Evolutionary conservation across 345 rosid species (phyloP).

Genomic region (Cochlearia excelsa): DNA sequence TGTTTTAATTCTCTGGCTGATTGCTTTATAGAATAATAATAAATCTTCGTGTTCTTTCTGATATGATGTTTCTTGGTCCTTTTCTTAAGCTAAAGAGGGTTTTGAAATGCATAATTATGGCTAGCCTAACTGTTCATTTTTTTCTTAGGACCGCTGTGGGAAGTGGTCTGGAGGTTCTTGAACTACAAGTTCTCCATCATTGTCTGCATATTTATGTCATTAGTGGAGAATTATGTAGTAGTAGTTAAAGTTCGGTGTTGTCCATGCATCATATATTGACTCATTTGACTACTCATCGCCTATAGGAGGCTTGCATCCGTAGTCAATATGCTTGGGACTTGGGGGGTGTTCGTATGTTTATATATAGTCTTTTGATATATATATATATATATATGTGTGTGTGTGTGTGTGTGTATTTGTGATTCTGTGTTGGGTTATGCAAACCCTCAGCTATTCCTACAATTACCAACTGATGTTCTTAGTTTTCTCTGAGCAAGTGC

Average conservation of each 20-base stretch:
- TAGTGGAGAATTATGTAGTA: conserved; percentile 23
- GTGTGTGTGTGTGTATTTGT: conserved; percentile 21
- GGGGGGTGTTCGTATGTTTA: conserved; percentile 26
- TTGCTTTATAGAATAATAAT: conserved; percentile 14
- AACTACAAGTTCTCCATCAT: conserved; percentile 11
- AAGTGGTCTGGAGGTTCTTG: conserved; percentile 34
- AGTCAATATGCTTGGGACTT: no score
- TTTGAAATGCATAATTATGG: conserved; percentile 29
- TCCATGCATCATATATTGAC: conserved; percentile 24
- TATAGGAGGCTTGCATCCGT: conserved; percentile 31
- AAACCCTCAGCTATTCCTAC: conserved; percentile 19
- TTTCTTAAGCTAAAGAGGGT: conserved; percentile 37
- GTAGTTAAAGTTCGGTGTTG: not conserved
- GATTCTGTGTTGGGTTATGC: conserved; percentile 34
- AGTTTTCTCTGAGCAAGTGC: conserved; percentile 35
- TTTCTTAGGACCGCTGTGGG: conserved; percentile 35
- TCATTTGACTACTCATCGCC: conserved; percentile 25
- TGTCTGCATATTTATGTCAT: not conserved
- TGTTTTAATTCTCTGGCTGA: conserved; percentile 19
- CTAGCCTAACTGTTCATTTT: conserved; percentile 30
- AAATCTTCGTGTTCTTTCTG: conserved; percentile 7
- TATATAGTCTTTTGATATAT: conserved; percentile 22
- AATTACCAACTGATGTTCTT: conserved; percentile 31
- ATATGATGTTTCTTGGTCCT: conserved; percentile 22
- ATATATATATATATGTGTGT: no score